phyloP scores from a whole-genome alignment of 1,139 yeast genomes.

The Blastobotrys indianensis region DNA sequence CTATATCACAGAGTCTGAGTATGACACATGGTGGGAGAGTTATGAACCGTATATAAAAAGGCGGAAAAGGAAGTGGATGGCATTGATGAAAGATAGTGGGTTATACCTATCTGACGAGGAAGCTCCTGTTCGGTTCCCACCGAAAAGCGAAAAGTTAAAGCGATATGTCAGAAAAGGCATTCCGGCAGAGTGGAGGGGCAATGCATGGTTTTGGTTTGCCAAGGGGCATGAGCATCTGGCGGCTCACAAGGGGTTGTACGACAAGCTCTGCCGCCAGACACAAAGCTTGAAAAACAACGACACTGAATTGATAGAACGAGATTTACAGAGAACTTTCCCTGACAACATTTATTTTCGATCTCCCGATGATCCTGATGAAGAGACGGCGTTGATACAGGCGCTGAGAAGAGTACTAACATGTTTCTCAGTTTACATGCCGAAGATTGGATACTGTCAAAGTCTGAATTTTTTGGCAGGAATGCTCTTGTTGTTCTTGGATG shows the following conservation, averaged over 20 bases:
- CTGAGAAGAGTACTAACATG: constrained; percentile 77
- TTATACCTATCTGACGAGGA: constrained; percentile 32
- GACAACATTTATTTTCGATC: constrained; percentile 72
- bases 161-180: constrained; percentile 84
- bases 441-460: constrained; percentile 93
- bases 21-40: constrained; percentile 66
- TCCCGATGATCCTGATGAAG: constrained; percentile 29
- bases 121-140: constrained; percentile 58
- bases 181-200: constrained; percentile 96
- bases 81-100: constrained; percentile 62
- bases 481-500: constrained; percentile 73
- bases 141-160: constrained; percentile 72
- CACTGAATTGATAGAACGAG: constrained; percentile 89
- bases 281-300: constrained; percentile 52
- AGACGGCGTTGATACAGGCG: constrained; percentile 61
- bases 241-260: constrained; percentile 68
- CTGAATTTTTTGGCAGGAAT: constrained; percentile 87
- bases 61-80: constrained; percentile 71
- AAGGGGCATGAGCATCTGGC: constrained; percentile 74
- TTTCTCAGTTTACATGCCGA: constrained; percentile 81
- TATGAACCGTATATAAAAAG: constrained; percentile 59
- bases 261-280: constrained; percentile 55
- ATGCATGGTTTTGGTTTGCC: constrained; percentile 96
- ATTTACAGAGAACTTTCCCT: constrained; percentile 88
- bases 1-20: constrained; percentile 48